Evolutionary conservation across 2,329 filamentous ascomycete species (phyloP), one percentile per base, ranked within the genome.

Genomic region (Talaromyces sp.): DNA sequence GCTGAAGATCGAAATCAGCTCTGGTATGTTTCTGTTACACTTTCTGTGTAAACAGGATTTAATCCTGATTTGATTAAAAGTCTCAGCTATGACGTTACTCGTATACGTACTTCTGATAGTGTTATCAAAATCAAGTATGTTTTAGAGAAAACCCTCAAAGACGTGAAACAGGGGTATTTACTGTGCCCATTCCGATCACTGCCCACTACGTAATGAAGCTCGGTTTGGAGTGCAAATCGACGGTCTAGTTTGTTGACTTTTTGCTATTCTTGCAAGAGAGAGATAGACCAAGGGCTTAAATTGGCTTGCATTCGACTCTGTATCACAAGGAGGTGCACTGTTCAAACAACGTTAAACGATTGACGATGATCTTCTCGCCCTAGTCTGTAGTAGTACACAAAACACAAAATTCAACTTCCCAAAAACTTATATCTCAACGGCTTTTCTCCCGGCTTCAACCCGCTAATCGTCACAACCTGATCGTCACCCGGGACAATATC

Each of bases 401-500:
- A n/a, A 44, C 22, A 4, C 25, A 3, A 25, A 9, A 22, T 47
- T 2, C 13, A 19, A 25, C 44, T 47, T 25, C 51, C 59, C 13
- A 63, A 36, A 33, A 51, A 63, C 42, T 53, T 58, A 51, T 55
- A 63, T 25, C 13, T 39, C 19, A 63, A 58, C 30, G 42, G 42
- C 32, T 22, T 36, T 13, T 63, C 59, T 4, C 55, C 51, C 22
- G 25, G 11, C 25, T 58, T 58, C 32, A 63, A 30, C n/a, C 59
- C 59, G 33, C 44, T 30, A 17, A 58, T 44, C 2, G 22, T 58
- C 4, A 62, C 51, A 4, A 58, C 28, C 30, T 55, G 55, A 22
- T 58, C 55, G 22, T 85, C 84, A 7, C 83, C 83, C n/a, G 84
- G 84, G 6, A 84, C 80, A 62, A 85, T 70, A 67, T 86, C 84